Evolutionary conservation across 225 moss, liverwort and hornwort genomes (phyloP), one percentile per base, ranked within the genome.

Genomic region (Anthoceros angustus): DNA sequence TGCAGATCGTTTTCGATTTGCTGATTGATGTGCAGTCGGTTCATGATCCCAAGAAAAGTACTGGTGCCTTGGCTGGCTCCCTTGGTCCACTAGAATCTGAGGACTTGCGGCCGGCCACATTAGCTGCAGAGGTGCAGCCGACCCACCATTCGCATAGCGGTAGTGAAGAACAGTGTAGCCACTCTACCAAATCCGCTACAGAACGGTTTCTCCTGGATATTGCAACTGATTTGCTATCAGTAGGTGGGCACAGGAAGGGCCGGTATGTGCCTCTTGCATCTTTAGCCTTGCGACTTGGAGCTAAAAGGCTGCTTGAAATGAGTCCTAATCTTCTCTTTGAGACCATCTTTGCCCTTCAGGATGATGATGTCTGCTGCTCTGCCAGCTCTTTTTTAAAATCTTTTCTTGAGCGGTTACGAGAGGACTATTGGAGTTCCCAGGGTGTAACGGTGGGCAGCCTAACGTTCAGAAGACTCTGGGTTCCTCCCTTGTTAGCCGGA

Each of bases 301-400:
- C 98, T 23, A 72, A 75, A 46, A 86, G 81, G 55, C 71, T 98
- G 70, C 64, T 98, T 69, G 69, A 61, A 42, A 86, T 98, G 87
- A 92, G 81, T 39, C 77, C 98, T 42, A 81, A 84, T 73, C 72
- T 98, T 32, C 74, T 98, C 16, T 84, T 83, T 63, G 88, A 92
- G 62, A 98, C 98, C 20, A 82, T 92, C 66, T 78, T 80, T 76
- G 89, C 98, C 4, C 91, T 92, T 72, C 89, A 88, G 40, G 92
- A 98, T 70, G 98, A 92, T 67, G 98, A 98, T 67, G 98, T 98
- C 60, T 98, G 98, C 72, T 98, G 89, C 62, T 87, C 89, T 67
- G 98, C 89, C 40, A 92, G 98, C 64, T 81, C 87, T 39, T 98
- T 98, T 71, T 73, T 83, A 12, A 98, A 89, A 64, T 65, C 88